Evolutionary conservation across 1,284 basidiomycete species (phyloP).

Genomic region (Cryptococcus maquisensis): DNA sequence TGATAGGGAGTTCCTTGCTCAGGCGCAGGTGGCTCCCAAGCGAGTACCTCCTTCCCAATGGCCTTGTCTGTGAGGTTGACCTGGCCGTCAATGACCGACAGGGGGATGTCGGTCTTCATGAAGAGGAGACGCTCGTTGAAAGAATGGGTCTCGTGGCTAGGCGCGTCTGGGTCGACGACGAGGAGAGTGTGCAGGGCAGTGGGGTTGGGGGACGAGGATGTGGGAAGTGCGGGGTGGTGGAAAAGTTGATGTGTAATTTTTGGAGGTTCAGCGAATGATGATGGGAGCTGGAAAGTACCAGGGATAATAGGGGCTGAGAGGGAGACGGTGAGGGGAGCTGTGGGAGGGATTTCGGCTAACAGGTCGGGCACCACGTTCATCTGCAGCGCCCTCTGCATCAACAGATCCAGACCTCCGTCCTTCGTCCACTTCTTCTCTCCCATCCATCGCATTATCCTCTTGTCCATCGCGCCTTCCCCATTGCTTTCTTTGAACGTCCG

Average conservation of each 20-base stretch:
- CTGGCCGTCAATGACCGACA: constrained; percentile 60
- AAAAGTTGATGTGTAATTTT: constrained; percentile 23
- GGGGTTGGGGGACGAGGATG: constrained; percentile 57
- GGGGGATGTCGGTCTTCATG: constrained; percentile 78
- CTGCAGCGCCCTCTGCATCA: constrained; percentile 87
- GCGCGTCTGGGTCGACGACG: constrained; percentile 84
- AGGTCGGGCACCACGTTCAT: constrained; percentile 89
- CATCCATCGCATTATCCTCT: constrained; percentile 70
- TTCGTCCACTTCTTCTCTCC: constrained; percentile 80
- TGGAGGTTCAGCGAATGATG: constrained; percentile 49
- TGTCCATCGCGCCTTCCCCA: constrained; percentile 45
- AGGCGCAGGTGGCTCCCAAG: constrained; percentile 41
- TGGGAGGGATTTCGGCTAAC: constrained; percentile 66
- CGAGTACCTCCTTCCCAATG: constrained; percentile 27
- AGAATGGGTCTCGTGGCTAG: constrained; percentile 60
- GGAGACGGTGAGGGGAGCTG: constrained; percentile 35
- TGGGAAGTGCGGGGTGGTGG: constrained; percentile 20
- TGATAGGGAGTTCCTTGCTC: constrained; percentile 34
- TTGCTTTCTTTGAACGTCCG: constrained; percentile 34
- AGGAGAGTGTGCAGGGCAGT: constrained; percentile 82
- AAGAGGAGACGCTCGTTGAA: constrained; percentile 80
- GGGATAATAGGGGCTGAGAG: constrained; percentile 59
- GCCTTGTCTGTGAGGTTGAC: constrained; percentile 41
- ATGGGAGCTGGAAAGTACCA: constrained; percentile 61
- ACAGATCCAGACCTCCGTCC: constrained; percentile 72